Evolutionary conservation across 78 protist species (phyloP), one percentile per base, ranked within the genome.

Genomic region (Dictyostelium firmibasis): DNA sequence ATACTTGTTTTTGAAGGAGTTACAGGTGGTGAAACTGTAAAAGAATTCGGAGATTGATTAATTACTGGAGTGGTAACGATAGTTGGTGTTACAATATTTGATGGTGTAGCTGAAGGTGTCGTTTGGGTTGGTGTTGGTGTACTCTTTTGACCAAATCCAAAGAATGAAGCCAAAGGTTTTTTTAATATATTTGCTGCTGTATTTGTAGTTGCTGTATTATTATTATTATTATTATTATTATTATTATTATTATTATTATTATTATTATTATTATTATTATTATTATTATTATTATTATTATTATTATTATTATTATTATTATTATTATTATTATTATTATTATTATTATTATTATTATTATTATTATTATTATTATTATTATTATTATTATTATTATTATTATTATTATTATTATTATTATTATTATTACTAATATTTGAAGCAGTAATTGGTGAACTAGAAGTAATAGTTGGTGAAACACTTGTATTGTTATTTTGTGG

Each of bases 131-230:
- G 25, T 60, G 76, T n/a, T 41, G 27, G 47, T n/a, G 43, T 67
- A 33, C 27, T 35, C 35, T 87, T 87, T 60, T 78, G 85, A 27
- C 86, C 83, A 64, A 89, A 81, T 44, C 94, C 94, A 89, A 89
- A 89, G 7, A 89, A 89, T 47, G 94, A 89, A 5, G 53, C 86
- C 1, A 89, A 47, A 74, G 92, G 60, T 76, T 89, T 67, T 29
- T 67, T 60, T 31, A 50, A 81, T 18, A 81, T 38, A 77, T 29
- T 77, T 18, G 57, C 16, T 41, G 83, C 60, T 0, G 78, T 31
- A 43, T 33, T 69, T 69, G 91, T 11, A 0, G 60, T 0, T 18
- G 86, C 8, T 33, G 13, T 62, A 25, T 75, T 83, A 38, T 62
- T 70, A 25, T 29, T 7, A 23, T 31, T 75, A 83, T 53, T 83